Evolutionary conservation across 805 yeast genomes (phyloP).

Genomic region (Pichia kluyveri): DNA sequence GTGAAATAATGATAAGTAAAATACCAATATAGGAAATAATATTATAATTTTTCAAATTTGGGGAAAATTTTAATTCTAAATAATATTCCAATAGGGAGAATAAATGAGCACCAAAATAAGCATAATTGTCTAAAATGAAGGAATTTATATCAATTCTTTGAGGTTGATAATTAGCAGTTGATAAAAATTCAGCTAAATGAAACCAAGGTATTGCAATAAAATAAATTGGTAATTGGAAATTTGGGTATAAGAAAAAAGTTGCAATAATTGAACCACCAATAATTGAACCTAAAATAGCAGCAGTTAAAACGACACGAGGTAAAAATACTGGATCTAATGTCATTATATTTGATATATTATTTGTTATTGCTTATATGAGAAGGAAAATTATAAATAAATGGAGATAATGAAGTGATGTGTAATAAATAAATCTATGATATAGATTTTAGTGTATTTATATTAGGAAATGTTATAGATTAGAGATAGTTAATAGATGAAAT

Average conservation of each 20-base stretch:
- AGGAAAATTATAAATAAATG: too few relatives aligned
- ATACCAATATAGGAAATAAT: constrained; percentile 35
- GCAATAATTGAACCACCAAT: constrained; percentile 32
- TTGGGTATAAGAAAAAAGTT: neutral
- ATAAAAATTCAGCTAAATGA: constrained; percentile 75
- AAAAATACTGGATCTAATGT: neutral
- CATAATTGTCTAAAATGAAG: constrained; percentile 59
- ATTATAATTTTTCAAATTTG: constrained; percentile 24
- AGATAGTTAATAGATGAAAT: too few relatives aligned
- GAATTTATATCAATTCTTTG: constrained; percentile 61
- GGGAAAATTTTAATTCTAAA: constrained; percentile 34
- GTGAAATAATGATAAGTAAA: constrained; percentile 47
- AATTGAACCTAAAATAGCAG: constrained; percentile 34
- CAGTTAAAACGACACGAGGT: constrained; percentile 26
- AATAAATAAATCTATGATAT: too few relatives aligned
- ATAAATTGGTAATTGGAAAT: constrained; percentile 29
- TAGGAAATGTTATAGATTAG: too few relatives aligned
- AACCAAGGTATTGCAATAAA: constrained; percentile 46
- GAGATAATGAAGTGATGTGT: too few relatives aligned
- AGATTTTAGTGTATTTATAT: too few relatives aligned
- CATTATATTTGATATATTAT: neutral
- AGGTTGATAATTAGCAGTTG: constrained; percentile 69
- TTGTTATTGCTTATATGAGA: too few relatives aligned
- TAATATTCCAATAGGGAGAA: constrained; percentile 44
- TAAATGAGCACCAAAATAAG: constrained; percentile 49